A percentile compares a stretch with the other conserved stretches of the same genome.
These are phyloP conservation scores for Acacia acuminata DNA, from an alignment of 306 rosid species.

Conservation along the genomic window DNA sequence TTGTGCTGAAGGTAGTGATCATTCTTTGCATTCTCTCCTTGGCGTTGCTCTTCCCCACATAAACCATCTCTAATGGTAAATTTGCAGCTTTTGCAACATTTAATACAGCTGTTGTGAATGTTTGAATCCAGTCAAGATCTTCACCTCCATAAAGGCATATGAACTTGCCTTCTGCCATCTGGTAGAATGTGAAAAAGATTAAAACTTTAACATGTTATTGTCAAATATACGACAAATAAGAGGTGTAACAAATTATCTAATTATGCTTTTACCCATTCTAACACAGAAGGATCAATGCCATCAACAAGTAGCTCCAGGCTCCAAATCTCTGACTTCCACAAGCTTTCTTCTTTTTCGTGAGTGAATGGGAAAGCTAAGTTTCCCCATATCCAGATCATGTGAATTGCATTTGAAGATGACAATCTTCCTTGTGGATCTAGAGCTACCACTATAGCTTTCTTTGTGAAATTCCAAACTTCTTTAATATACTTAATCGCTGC, in stretches of 20 bases:
- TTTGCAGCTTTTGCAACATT: conserved; percentile 45
- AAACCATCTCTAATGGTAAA: conserved; percentile 54
- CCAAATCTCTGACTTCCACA: conserved; percentile 79
- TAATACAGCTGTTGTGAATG: conserved; percentile 52
- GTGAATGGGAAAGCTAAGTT: conserved; percentile 77
- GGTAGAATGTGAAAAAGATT: conserved; percentile 9
- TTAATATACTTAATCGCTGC: conserved; percentile 64
- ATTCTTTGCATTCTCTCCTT: conserved; percentile 52
- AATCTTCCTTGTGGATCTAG: conserved; percentile 83
- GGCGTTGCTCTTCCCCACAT: conserved; percentile 77
- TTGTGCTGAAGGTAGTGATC: conserved; percentile 33
- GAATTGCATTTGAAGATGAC: conserved; percentile 62
- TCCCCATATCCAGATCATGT: conserved; percentile 91
- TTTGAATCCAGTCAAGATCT: conserved; percentile 71
- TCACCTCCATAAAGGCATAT: conserved; percentile 84
- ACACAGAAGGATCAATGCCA: conserved; percentile 54
- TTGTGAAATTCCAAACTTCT: conserved; percentile 67
- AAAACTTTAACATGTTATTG: not conserved
- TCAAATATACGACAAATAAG: not conserved
- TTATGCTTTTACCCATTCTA: conserved; percentile 50
- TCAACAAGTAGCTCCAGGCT: conserved; percentile 65
- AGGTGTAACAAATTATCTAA: not conserved
- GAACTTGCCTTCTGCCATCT: conserved; percentile 52
- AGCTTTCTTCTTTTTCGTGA: conserved; percentile 58
- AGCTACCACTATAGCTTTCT: conserved; percentile 70